Evolutionary conservation across 176 grass and related monocot genomes (phyloP).

Genomic region (Oropetium thomaeum): DNA sequence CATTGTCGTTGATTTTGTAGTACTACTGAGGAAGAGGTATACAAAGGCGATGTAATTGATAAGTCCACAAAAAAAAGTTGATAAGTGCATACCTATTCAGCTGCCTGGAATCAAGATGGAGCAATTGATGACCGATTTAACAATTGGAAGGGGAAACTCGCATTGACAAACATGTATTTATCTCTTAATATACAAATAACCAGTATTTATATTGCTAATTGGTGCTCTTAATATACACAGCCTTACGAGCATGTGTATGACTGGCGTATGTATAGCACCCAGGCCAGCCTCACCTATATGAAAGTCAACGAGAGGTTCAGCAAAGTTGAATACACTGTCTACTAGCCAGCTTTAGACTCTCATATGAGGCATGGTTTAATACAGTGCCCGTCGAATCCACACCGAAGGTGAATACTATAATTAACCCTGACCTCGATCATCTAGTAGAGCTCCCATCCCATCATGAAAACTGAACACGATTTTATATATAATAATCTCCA

Average conservation of each 20-base stretch:
- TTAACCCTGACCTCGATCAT: constrained; percentile 9
- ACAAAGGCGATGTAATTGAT: too few relatives aligned
- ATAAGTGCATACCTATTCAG: too few relatives aligned
- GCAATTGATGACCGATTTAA: too few relatives aligned
- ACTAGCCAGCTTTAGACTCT: background rate
- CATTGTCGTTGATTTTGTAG: too few relatives aligned
- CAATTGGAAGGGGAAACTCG: too few relatives aligned
- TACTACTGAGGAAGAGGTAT: too few relatives aligned
- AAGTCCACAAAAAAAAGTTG: too few relatives aligned
- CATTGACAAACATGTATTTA: too few relatives aligned
- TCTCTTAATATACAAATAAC: background rate
- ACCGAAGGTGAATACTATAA: too few relatives aligned
- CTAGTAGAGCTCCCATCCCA: background rate
- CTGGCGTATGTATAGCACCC: background rate
- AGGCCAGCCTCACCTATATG: background rate
- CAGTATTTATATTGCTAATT: background rate
- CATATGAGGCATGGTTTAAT: background rate
- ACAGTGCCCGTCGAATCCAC: background rate
- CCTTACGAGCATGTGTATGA: background rate
- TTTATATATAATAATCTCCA: constrained; percentile 11
- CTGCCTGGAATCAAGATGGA: too few relatives aligned
- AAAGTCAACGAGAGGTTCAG: constrained; percentile 24
- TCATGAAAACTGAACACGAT: background rate
- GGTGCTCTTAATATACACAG: constrained; percentile 16
- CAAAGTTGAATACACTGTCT: background rate